Evolutionary conservation across 2,329 filamentous ascomycete genomes (phyloP).

Genomic region (Allantophomopsis lycopodina): DNA sequence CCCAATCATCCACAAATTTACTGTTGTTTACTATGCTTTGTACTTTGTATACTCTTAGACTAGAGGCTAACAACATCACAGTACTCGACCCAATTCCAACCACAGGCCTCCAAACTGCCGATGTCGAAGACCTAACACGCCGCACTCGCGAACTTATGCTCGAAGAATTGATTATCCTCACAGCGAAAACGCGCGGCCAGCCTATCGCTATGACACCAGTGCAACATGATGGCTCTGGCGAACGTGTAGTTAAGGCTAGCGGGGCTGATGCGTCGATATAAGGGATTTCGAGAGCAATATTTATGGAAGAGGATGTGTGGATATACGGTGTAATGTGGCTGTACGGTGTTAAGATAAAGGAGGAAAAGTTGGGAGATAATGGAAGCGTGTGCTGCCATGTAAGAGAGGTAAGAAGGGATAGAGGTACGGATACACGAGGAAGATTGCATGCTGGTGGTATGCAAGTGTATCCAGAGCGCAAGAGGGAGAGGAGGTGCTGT

Average conservation of each 20-base stretch:
- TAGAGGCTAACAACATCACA: constrained; percentile 16
- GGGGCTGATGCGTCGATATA: constrained; percentile 10
- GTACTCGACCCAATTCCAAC: constrained; percentile 75
- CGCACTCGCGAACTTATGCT: constrained; percentile 66
- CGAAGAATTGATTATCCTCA: constrained; percentile 41
- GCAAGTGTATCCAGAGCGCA: no score
- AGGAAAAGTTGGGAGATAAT: no score
- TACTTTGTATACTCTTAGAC: no score
- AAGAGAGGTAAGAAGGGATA: no score
- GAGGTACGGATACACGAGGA: no score
- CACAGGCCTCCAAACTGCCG: constrained; percentile 53
- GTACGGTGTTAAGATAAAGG: background rate
- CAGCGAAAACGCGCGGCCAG: constrained; percentile 32
- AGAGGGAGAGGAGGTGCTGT: no score
- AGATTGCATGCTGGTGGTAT: no score
- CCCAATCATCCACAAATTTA: background rate
- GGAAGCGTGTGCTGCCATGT: no score
- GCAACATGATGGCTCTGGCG: constrained; percentile 2
- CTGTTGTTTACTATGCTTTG: background rate
- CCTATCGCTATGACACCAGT: constrained; percentile 14
- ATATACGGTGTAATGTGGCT: background rate
- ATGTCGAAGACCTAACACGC: constrained; percentile 62
- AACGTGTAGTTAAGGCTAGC: constrained; percentile 14
- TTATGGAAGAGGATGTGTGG: no score
- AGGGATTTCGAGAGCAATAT: no score